phyloP scores from a whole-genome alignment of 2,329 filamentous ascomycete species.

The Trichoderma sp. region DNA sequence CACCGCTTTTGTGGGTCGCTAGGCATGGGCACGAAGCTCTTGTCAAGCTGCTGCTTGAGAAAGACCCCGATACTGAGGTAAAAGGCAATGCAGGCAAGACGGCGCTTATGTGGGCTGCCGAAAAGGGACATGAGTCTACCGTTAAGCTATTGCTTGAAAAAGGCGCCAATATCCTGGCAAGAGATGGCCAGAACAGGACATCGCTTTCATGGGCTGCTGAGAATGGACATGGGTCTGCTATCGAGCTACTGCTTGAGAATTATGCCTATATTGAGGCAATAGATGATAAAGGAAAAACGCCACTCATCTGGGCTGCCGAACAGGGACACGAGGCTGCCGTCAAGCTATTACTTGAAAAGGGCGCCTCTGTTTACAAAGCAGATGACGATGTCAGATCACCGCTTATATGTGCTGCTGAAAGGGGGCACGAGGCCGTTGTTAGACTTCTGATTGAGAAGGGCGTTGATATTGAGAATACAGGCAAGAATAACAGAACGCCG shows the following conservation, averaged over 20 bases:
- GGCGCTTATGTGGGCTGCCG: neutral
- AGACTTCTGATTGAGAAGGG: neutral
- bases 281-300: neutral
- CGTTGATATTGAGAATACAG: neutral
- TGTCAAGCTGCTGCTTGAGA: neutral
- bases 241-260: neutral
- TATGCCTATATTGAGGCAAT: neutral
- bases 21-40: neutral
- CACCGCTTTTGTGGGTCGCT: neutral
- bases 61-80: neutral
- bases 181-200: neutral
- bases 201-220: conserved; percentile 1
- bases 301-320: neutral
- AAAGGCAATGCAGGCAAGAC: neutral
- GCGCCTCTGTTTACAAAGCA: neutral
- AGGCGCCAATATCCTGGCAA: neutral
- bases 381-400: neutral
- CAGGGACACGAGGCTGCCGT: neutral
- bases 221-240: neutral
- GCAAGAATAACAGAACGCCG: too few species aligned
- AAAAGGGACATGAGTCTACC: neutral
- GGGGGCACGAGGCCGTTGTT: neutral
- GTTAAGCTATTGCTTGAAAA: neutral
- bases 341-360: conserved; percentile 5
- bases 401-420: neutral